These are phyloP conservation scores for Termitomyces heimii DNA, from an alignment of 768 basidiomycete species.

Conservation along the genomic window DNA sequence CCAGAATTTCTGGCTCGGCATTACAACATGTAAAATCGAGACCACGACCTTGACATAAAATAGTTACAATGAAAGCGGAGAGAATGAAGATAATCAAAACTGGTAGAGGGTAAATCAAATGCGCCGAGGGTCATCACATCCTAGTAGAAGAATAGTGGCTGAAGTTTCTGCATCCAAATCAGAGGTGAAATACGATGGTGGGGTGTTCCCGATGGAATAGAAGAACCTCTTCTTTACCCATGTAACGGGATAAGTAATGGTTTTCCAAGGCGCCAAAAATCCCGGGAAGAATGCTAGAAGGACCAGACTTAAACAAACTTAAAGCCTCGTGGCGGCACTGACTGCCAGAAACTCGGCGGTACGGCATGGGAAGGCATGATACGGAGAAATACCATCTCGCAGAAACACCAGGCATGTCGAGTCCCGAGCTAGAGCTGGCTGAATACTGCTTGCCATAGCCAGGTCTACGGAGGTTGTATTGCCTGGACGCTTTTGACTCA, in stretches of 20 bases:
- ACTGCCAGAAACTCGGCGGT: background rate
- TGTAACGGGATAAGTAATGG: slow-evolving; percentile 40
- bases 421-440: background rate
- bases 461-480: no score
- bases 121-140: slow-evolving; percentile 52
- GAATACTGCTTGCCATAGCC: background rate
- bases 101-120: slow-evolving; percentile 42
- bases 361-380: background rate
- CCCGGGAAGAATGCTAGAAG: background rate
- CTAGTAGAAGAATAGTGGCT: slow-evolving; percentile 47
- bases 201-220: slow-evolving; percentile 57
- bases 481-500: no score
- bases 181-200: slow-evolving; percentile 43
- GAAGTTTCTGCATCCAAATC: slow-evolving; percentile 39
- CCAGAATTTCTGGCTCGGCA: slow-evolving; percentile 39
- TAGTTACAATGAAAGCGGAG: background rate
- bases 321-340: background rate
- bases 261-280: background rate
- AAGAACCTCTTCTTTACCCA: slow-evolving; percentile 43
- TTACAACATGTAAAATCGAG: slow-evolving; percentile 50
- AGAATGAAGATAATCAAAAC: background rate
- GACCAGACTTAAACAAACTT: background rate
- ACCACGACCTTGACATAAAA: slow-evolving; percentile 14
- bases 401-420: background rate
- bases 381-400: background rate